A percentile compares a stretch with the other conserved stretches of the same genome.
phyloP scores from a whole-genome alignment of 2,329 filamentous ascomycete species.

The Sporothrix curviconia region DNA sequence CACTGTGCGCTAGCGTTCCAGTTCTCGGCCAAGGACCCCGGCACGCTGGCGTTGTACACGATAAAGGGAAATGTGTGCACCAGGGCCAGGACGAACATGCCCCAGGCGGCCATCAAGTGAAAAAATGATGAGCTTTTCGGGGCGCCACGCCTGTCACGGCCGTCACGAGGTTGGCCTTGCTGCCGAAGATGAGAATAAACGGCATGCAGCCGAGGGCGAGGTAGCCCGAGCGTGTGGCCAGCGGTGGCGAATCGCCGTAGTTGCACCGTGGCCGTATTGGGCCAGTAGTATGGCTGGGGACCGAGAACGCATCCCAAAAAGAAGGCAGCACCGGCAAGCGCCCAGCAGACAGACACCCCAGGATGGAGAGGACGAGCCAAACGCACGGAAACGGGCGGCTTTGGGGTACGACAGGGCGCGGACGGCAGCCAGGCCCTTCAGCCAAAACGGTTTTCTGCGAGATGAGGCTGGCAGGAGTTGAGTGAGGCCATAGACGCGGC shows the following conservation, averaged over 20 bases:
- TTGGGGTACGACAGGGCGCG: background rate
- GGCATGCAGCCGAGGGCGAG: slow-evolving; percentile 43
- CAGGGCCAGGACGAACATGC: slow-evolving; percentile 49
- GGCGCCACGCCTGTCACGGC: slow-evolving; percentile 47
- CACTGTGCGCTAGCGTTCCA: slow-evolving; percentile 42
- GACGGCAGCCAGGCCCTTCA: background rate
- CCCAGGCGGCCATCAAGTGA: slow-evolving; percentile 48
- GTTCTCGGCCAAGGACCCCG: slow-evolving; percentile 40
- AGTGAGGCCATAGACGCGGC: background rate
- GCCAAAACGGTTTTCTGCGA: no score
- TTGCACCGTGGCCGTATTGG: slow-evolving; percentile 31
- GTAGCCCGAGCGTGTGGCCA: slow-evolving; percentile 47
- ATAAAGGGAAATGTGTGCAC: slow-evolving; percentile 57
- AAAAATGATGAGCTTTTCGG: slow-evolving; percentile 53
- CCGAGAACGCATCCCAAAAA: slow-evolving; percentile 37
- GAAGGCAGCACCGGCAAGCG: background rate
- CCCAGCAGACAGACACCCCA: slow-evolving; percentile 2
- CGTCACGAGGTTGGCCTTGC: slow-evolving; percentile 52
- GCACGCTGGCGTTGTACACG: slow-evolving; percentile 39
- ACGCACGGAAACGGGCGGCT: background rate
- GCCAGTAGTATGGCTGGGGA: slow-evolving; percentile 51
- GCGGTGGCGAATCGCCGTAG: slow-evolving; percentile 46
- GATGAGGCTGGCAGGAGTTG: background rate
- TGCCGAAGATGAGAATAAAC: slow-evolving; percentile 28
- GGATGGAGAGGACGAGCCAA: background rate